A percentile compares a stretch with the other conserved stretches of the same genome.
phyloP scores from a whole-genome alignment of 768 basidiomycete species.

The Mycena chlorophos region DNA sequence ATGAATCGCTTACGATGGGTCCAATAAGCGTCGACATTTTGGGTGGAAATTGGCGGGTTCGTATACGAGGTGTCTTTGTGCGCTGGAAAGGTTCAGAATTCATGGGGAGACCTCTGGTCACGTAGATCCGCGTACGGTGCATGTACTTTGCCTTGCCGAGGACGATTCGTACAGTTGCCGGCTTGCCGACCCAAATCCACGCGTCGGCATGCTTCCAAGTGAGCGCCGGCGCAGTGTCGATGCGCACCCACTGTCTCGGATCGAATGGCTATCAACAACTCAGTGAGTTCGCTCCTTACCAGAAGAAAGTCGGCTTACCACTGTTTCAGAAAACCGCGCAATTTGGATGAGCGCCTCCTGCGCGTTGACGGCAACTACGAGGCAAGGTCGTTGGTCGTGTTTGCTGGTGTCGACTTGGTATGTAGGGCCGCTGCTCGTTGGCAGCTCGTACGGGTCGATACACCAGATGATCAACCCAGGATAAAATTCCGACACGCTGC shows the following conservation, averaged over 20 bases:
- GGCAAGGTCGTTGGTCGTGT: background rate
- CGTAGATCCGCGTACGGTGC: background rate
- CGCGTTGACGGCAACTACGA: background rate
- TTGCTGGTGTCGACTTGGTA: background rate
- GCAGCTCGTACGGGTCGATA: background rate
- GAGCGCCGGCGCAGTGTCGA: background rate
- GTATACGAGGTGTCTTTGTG: background rate
- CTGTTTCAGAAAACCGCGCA: background rate
- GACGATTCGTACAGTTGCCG: background rate
- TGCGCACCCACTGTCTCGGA: background rate
- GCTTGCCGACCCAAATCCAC: background rate
- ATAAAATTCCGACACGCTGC: background rate
- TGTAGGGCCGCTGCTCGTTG: background rate
- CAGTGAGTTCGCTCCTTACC: background rate
- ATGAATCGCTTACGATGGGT: background rate
- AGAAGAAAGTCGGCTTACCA: background rate
- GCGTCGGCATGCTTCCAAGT: background rate
- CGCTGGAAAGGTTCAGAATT: background rate
- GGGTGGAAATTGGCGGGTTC: background rate
- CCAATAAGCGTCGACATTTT: background rate
- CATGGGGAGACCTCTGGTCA: background rate
- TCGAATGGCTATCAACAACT: background rate
- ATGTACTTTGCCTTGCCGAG: background rate
- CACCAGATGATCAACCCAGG: background rate
- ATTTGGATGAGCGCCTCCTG: background rate